These are phyloP conservation scores for Cornus controversa DNA, from an alignment of 148 eudicot genomes.

Conservation along the genomic window DNA sequence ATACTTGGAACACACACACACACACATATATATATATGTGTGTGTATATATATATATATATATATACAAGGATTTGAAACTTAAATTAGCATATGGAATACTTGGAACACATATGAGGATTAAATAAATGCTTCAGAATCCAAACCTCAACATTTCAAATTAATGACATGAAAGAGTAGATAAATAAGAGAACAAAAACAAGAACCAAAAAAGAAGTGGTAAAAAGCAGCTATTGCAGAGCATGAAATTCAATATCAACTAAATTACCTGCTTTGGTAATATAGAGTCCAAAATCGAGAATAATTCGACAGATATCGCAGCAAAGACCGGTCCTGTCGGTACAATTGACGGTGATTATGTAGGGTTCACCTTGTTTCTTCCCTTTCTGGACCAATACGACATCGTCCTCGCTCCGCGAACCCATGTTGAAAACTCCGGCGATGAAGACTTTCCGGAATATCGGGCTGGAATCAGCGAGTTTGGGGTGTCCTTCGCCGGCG, in stretches of 20 bases:
- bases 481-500: too few species aligned
- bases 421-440: constrained; percentile 21
- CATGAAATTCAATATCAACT: neutral
- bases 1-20: too few species aligned
- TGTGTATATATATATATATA: too few species aligned
- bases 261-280: constrained; percentile 64
- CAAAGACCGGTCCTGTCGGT: constrained; percentile 78
- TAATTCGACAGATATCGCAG: constrained; percentile 67
- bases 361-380: constrained; percentile 53
- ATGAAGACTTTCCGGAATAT: neutral
- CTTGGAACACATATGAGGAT: neutral
- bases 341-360: constrained; percentile 76
- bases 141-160: neutral
- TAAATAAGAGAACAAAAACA: neutral
- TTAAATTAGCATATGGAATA: too few species aligned
- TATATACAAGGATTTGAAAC: too few species aligned
- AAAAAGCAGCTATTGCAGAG: neutral
- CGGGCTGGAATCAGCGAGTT: neutral
- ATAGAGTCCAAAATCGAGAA: constrained; percentile 74
- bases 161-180: neutral
- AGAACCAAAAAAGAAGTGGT: neutral
- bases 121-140: neutral
- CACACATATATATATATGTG: too few species aligned
- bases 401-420: constrained; percentile 48
- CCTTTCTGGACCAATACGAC: constrained; percentile 63